Conservation (phyloP, 2,329 filamentous ascomycete species). For the Exophiala bonariae region DNA sequence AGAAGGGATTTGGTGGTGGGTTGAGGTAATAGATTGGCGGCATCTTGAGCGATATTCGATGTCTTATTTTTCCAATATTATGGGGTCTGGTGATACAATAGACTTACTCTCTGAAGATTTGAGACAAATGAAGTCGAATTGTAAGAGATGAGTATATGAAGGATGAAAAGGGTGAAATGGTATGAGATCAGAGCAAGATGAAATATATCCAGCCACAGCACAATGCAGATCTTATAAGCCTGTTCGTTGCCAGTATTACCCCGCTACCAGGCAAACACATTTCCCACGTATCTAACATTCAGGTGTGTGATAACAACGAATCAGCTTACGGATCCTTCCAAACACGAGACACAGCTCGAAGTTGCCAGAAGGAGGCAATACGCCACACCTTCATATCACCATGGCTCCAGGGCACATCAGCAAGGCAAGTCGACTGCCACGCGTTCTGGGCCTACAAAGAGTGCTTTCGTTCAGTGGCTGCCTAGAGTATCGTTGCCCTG, state of each 20-base stretch:
- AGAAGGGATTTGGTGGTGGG: constrained; percentile 46
- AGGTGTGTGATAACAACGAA: constrained; percentile 11
- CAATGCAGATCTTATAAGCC: constrained; percentile 16
- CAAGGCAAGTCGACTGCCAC: not conserved
- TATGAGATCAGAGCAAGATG: constrained; percentile 1
- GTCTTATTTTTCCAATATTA: not conserved
- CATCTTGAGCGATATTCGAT: constrained; percentile 46
- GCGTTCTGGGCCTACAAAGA: not conserved
- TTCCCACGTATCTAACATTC: constrained; percentile 6
- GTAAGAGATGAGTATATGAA: constrained; percentile 1
- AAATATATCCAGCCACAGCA: not conserved
- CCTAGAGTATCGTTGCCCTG: not conserved
- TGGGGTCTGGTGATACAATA: not conserved
- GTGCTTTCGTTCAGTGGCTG: not conserved
- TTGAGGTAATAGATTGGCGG: constrained; percentile 52
- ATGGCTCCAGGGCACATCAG: not conserved
- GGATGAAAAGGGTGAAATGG: constrained; percentile 1
- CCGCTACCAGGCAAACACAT: constrained; percentile 24
- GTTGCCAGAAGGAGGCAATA: constrained; percentile 13
- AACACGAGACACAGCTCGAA: constrained; percentile 14
- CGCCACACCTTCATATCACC: not conserved
- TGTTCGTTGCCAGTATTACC: not conserved
- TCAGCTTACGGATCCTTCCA: constrained; percentile 13
- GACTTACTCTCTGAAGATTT: too few species aligned
- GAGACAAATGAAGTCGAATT: too few species aligned